These are phyloP conservation scores for Xylaria scruposa DNA, from an alignment of 495 filamentous ascomycete species.

Conservation along the genomic window DNA sequence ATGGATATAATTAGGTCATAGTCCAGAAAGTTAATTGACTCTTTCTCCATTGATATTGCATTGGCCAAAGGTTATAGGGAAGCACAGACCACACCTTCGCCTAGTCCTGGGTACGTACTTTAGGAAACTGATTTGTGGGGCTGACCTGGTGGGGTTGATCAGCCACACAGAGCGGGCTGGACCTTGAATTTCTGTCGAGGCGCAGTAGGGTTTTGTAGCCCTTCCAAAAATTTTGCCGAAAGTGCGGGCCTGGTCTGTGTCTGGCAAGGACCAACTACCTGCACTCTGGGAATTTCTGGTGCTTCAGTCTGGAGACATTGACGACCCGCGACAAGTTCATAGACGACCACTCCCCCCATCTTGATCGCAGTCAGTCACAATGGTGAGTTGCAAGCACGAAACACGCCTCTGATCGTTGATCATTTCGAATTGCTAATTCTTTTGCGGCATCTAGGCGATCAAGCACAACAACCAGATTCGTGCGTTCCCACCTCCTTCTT, in stretches of 20 bases:
- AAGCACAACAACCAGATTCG: slow-evolving; percentile 99
- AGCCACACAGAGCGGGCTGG: neutral
- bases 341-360: slow-evolving; percentile 36
- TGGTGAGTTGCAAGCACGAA: slow-evolving; percentile 55
- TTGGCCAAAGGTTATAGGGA: neutral
- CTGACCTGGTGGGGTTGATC: neutral
- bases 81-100: neutral
- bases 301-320: slow-evolving; percentile 42
- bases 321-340: slow-evolving; percentile 37
- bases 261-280: slow-evolving; percentile 23
- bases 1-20: no score
- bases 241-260: slow-evolving; percentile 40
- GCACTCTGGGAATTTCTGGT: slow-evolving; percentile 41
- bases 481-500: slow-evolving; percentile 3
- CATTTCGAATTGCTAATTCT: slow-evolving; percentile 39
- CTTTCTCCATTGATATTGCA: neutral
- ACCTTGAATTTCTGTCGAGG: slow-evolving; percentile 3
- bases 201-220: slow-evolving; percentile 56
- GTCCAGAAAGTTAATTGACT: no score
- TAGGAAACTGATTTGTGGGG: neutral
- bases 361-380: slow-evolving; percentile 71
- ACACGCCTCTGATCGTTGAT: neutral
- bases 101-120: no score
- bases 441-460: slow-evolving; percentile 79
- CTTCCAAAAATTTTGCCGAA: slow-evolving; percentile 55